These are phyloP conservation scores for Haematococcus lacustris DNA, from an alignment of 139 green algal species.

Conservation along the genomic window DNA sequence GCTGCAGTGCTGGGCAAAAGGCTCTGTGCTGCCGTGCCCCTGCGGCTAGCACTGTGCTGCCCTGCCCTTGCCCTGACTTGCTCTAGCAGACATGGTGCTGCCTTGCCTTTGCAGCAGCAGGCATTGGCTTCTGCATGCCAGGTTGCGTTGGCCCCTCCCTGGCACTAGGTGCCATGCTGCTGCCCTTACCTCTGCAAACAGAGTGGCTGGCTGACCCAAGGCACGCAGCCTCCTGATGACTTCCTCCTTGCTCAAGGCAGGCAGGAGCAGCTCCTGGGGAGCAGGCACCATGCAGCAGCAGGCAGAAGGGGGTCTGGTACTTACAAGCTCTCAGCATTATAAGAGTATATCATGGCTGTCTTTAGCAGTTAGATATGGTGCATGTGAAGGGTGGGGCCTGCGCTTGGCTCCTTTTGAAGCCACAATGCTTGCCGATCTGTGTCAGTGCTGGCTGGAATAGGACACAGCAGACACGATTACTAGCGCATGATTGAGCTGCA, in stretches of 20 bases:
- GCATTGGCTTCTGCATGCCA: background rate
- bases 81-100: too few species aligned
- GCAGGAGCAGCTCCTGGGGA: conserved; percentile 11
- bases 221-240: conserved; percentile 77
- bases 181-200: conserved; percentile 85
- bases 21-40: too few species aligned
- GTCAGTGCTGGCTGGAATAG: background rate
- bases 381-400: background rate
- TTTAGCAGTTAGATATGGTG: background rate
- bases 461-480: background rate
- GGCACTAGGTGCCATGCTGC: background rate
- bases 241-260: conserved; percentile 52
- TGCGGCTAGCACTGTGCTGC: too few species aligned
- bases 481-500: background rate
- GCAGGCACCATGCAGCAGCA: too few species aligned
- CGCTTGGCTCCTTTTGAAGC: background rate
- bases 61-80: too few species aligned
- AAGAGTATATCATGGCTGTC: background rate
- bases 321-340: too few species aligned
- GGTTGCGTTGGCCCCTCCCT: background rate
- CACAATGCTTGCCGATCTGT: background rate
- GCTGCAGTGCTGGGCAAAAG: too few species aligned
- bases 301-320: background rate
- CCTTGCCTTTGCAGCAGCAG: too few species aligned
- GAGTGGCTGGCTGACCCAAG: conserved; percentile 77